A percentile compares a stretch with the other conserved stretches of the same genome.
Evolutionary conservation across 768 basidiomycete genomes (phyloP).

Genomic region (Boletales sp.): DNA sequence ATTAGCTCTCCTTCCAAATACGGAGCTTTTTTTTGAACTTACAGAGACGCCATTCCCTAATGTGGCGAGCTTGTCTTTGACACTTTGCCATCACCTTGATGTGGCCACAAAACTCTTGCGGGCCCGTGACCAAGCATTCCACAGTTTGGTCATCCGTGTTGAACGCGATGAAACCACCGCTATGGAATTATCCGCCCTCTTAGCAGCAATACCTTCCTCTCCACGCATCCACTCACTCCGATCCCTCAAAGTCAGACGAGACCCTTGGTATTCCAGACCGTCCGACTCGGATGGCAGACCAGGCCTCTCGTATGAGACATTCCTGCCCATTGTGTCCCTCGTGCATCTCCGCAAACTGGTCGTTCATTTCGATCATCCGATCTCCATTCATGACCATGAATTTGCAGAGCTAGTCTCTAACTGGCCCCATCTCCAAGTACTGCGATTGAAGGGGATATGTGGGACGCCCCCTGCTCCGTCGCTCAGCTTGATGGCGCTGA

Average conservation of each 20-base stretch:
- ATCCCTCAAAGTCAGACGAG: background rate
- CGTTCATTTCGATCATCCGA: background rate
- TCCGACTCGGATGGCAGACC: background rate
- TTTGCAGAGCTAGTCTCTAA: background rate
- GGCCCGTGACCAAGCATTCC: background rate
- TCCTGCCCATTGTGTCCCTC: background rate
- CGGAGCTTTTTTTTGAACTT: background rate
- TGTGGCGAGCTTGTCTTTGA: background rate
- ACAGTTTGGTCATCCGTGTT: background rate
- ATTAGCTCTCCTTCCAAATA: background rate
- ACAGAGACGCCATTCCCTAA: background rate
- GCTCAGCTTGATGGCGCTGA: no score
- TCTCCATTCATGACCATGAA: background rate
- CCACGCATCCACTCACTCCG: constrained; percentile 2
- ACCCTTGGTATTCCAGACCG: background rate
- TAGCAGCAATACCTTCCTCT: background rate
- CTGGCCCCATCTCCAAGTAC: background rate
- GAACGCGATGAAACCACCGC: background rate
- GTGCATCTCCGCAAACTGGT: background rate
- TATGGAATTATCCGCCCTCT: background rate
- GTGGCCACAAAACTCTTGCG: background rate
- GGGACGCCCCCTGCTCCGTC: no score
- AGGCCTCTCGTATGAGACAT: background rate
- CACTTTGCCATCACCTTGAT: background rate
- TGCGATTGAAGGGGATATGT: background rate